Conservation (phyloP, 73 alveolate genomes). For the Paramecium octaurelia region DNA sequence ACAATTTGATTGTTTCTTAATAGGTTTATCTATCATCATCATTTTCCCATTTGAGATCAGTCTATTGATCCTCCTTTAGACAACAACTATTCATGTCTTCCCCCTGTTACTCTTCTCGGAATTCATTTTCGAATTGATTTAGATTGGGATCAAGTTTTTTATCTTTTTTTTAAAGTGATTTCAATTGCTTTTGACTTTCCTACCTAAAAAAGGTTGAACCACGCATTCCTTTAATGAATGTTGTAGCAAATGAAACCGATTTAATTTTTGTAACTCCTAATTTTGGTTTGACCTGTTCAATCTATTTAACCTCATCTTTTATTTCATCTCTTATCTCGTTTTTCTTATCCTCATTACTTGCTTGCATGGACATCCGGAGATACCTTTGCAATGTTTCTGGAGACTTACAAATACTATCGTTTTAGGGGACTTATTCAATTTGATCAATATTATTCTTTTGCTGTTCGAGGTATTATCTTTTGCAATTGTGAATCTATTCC, state of each 20-base stretch:
- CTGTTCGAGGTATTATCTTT: neutral
- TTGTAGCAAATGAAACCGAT: neutral
- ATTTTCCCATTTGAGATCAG: neutral
- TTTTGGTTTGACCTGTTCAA: neutral
- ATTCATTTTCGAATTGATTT: neutral
- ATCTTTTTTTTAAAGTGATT: neutral
- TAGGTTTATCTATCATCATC: neutral
- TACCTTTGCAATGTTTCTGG: neutral
- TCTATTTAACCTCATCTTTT: neutral
- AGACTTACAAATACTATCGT: neutral
- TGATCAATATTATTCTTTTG: neutral
- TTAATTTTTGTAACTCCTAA: neutral
- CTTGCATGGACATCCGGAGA: neutral
- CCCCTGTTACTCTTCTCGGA: neutral
- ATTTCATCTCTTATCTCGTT: neutral
- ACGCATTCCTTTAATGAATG: neutral
- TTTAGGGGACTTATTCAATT: neutral
- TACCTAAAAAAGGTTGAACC: neutral
- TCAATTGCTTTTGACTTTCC: neutral
- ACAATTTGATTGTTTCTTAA: neutral
- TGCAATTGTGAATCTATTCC: neutral
- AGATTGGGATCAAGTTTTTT: neutral
- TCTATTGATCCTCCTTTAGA: neutral
- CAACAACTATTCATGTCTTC: neutral
- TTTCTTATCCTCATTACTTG: neutral